These are phyloP conservation scores for Neoarthrinium moseri DNA, from an alignment of 2,329 filamentous ascomycete species.

Conservation along the genomic window DNA sequence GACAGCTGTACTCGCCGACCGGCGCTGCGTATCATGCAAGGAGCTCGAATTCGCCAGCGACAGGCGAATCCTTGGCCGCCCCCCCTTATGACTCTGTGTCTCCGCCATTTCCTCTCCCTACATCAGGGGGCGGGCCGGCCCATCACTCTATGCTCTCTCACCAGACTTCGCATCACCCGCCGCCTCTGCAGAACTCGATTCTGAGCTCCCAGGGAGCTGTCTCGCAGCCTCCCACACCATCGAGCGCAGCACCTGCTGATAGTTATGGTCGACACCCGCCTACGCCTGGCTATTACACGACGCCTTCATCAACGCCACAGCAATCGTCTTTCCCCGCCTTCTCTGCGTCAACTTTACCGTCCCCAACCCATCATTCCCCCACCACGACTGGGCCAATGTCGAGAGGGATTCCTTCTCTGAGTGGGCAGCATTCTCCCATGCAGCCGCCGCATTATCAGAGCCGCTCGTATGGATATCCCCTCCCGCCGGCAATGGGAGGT, in stretches of 20 bases:
- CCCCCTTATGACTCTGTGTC: constrained; percentile 68
- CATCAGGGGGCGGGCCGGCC: constrained; percentile 47
- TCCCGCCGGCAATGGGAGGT: constrained; percentile 61
- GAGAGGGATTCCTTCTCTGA: constrained; percentile 34
- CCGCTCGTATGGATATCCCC: constrained; percentile 41
- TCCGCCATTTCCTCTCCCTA: constrained; percentile 61
- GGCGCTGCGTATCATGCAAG: constrained; percentile 44
- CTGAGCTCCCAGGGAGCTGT: constrained; percentile 45
- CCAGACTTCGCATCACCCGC: constrained; percentile 28
- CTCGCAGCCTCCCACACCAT: constrained; percentile 48
- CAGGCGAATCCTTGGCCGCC: constrained; percentile 60
- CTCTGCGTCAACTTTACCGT: constrained; percentile 4
- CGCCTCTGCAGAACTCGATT: constrained; percentile 36
- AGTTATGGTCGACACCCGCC: constrained; percentile 56
- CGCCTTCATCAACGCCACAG: constrained; percentile 48
- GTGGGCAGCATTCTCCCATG: constrained; percentile 44
- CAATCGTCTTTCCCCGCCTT: constrained; percentile 45
- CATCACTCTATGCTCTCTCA: constrained; percentile 27
- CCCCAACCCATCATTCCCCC: constrained; percentile 29
- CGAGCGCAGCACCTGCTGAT: constrained; percentile 59
- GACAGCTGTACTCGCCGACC: constrained; percentile 29
- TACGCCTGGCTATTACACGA: constrained; percentile 58
- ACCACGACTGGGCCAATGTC: constrained; percentile 36
- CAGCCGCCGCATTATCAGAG: constrained; percentile 53
- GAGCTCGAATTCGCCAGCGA: constrained; percentile 56